A percentile compares a stretch with the other conserved stretches of the same genome.
Evolutionary conservation across 208 protist genomes (phyloP).

Genomic region (Entamoeba nuttalli): DNA sequence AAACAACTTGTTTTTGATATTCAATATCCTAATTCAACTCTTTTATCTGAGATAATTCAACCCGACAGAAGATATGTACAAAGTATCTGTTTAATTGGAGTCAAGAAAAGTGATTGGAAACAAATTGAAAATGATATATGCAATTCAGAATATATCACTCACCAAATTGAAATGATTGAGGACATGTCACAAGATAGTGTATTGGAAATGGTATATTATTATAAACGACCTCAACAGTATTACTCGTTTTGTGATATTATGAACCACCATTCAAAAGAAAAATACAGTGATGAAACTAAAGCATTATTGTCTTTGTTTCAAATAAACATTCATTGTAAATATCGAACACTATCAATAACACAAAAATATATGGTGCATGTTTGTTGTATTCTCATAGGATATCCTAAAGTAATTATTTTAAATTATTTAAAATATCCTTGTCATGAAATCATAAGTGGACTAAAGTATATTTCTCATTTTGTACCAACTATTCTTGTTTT

Average conservation of each 20-base stretch:
- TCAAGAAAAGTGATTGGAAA: no score
- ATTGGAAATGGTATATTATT: background rate
- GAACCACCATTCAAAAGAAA: background rate
- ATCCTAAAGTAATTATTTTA: background rate
- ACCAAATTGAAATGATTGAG: background rate
- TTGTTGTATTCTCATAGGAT: background rate
- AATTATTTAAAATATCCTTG: background rate
- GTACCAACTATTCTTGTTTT: background rate
- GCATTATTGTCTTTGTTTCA: background rate
- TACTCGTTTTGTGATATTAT: background rate
- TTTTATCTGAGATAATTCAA: no score
- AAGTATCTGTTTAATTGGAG: no score
- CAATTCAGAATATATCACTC: no score
- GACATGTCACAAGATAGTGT: background rate
- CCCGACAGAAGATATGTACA: no score
- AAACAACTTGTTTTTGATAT: no score
- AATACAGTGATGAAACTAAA: background rate
- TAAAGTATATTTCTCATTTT: background rate
- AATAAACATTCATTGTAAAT: background rate
- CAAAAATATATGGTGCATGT: background rate
- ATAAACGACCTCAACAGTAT: background rate
- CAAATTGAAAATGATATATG: no score
- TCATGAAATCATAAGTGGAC: background rate
- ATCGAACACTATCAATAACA: background rate
- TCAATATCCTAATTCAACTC: no score